Base-by-base conservation (phyloP, 805 yeast genomes). In the Saccharomyces jurei region DNA sequence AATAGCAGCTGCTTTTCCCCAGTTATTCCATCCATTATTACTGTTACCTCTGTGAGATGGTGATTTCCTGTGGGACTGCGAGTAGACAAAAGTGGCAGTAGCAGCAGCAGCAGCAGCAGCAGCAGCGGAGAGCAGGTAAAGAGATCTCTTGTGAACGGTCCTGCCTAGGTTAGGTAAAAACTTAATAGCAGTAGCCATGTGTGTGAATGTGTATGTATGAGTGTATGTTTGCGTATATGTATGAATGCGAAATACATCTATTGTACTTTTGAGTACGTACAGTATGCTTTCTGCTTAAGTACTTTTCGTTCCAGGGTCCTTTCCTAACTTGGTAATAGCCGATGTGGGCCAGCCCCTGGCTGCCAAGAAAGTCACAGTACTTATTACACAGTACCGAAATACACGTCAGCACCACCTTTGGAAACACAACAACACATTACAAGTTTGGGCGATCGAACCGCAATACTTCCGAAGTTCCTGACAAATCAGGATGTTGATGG, bases 21-120 rank as follows among this genome's bases (percentile, higher is more conserved):
- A 46, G 14, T 4, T 32, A 21, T 51, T 50, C 6, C 66, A 56
- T 27, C 67, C 62, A 41, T 61, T 54, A 46, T 55, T 60, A 46
- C 53, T n/a, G 2, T 17, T 17, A 17, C 44, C 25, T 11, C 44
- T 25, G 2, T 17, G 44, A 9, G 44, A 36, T 22, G 44, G 17
- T 8, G 44, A 36, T 17, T 11, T 36, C 44, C 17, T 36, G 4
- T 17, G 44, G 25, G 25, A 36, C 10, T 36, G 44, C 8, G 44
- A 36, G 44, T 17, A 36, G 6, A 22, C 44, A 9, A 36, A 36
- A 9, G 44, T 36, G 8, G 44, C 67, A 14, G 70, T 64, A 4
- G 72, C 66, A 3, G 71, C 61, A 22, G 71, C 66, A 29, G 71
- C 61, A 22, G 71, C 66, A 29, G 71, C 62, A 25, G 71, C 68